Conservation (phyloP, 495 filamentous ascomycete species). For the Gamarada debralockiae region DNA sequence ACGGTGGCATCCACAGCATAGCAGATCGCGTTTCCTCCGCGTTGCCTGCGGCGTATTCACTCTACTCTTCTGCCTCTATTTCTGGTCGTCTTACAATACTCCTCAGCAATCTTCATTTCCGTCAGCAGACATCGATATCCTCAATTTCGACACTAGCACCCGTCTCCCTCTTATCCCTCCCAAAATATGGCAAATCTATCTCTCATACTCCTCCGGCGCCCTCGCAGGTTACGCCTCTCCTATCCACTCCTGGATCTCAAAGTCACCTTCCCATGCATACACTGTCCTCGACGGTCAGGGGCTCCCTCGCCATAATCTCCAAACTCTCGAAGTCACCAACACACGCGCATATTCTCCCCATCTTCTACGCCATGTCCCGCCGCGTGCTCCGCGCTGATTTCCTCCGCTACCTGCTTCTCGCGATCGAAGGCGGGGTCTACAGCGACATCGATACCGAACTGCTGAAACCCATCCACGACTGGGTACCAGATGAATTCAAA, state of each 20-base stretch:
- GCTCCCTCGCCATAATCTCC: background rate
- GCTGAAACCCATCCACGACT: constrained; percentile 32
- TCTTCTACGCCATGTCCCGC: background rate
- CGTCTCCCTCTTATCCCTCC: background rate
- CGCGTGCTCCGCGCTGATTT: constrained; percentile 31
- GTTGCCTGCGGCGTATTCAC: background rate
- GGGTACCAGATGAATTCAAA: constrained; percentile 32
- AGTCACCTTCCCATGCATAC: background rate
- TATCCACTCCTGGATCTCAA: background rate
- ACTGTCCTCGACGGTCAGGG: background rate
- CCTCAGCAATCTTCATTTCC: background rate
- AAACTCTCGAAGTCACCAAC: background rate
- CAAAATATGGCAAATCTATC: constrained; percentile 1
- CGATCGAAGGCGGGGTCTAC: constrained; percentile 48
- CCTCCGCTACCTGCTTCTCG: constrained; percentile 45
- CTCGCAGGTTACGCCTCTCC: background rate
- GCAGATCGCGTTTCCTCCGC: background rate
- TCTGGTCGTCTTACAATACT: background rate
- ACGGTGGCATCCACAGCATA: background rate
- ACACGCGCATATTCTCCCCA: background rate
- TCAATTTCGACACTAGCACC: background rate
- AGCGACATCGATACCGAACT: constrained; percentile 41
- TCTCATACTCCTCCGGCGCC: background rate
- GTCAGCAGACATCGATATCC: background rate
- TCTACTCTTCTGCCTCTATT: background rate